A percentile compares a stretch with the other conserved stretches of the same genome.
Conservation (phyloP, 2,329 filamentous ascomycete species). For the Fusarium dimerum region DNA sequence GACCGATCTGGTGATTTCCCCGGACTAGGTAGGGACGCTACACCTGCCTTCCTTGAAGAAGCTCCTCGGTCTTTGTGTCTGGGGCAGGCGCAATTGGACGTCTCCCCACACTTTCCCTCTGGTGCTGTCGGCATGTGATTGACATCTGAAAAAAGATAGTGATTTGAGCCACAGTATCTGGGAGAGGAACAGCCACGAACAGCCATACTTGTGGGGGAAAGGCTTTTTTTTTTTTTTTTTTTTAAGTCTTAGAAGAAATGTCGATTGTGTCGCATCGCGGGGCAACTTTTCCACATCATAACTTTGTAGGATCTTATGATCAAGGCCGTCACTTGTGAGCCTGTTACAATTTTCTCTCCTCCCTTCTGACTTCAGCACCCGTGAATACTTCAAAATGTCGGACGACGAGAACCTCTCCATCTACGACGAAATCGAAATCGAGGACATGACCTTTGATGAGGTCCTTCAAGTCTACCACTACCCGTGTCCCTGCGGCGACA, state of each 20-base stretch:
- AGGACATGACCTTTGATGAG: conserved; percentile 93
- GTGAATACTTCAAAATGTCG: conserved; percentile 48
- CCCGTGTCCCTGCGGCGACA: conserved; percentile 95
- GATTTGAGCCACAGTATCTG: conserved; percentile 12
- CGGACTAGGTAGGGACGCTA: conserved; percentile 10
- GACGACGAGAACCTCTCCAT: conserved; percentile 69
- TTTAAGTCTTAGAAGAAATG: too few relatives aligned
- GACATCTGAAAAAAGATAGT: conserved; percentile 11
- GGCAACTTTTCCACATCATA: conserved; percentile 24
- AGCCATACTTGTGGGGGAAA: conserved; percentile 22
- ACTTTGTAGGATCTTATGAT: conserved; percentile 2
- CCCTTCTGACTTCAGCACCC: background rate
- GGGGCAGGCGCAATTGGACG: conserved; percentile 24
- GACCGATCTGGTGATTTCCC: conserved; percentile 1
- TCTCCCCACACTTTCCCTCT: conserved; percentile 24
- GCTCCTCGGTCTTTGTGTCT: conserved; percentile 32
- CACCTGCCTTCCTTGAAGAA: conserved; percentile 18
- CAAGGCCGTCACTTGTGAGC: background rate
- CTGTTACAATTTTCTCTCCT: background rate
- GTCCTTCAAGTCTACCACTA: conserved; percentile 88
- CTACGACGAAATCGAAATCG: conserved; percentile 98
- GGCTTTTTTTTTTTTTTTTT: conserved; percentile 11
- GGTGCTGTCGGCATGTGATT: conserved; percentile 30
- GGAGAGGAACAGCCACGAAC: conserved; percentile 7
- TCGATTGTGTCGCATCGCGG: conserved; percentile 21